Evolutionary conservation across 1,284 basidiomycete species (phyloP), one percentile per base, ranked within the genome.

Genomic region (Waitea zeae): DNA sequence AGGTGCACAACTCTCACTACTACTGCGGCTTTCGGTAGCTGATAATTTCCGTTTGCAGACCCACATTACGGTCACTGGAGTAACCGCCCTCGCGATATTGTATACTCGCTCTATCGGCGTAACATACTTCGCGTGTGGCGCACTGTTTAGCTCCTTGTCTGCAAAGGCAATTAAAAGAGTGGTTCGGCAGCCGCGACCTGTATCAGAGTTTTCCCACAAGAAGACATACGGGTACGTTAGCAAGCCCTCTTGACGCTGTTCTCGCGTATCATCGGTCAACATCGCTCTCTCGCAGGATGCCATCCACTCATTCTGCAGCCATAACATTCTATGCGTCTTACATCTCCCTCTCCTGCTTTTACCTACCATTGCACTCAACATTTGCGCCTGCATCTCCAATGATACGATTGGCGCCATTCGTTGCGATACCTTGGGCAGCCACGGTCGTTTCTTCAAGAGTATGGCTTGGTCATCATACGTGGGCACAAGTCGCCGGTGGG

Each of bases 301-400:
- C 87, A 3, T 84, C 79, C 35, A 90, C 87, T 2, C 87, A 92
- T 50, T 80, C 83, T 3, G 79, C 82, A 3, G 62, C 66, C 1
- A 78, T 84, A 42, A 62, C 67, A 1, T 89, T 70, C 54, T 83
- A 71, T 49, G 70, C 70, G 12, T 58, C 65, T 4, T 89, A 79
- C 48, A 64, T 80, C 27, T 46, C 65, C 14, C 61, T 87, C 7
- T 67, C 74, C 5, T 69, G 65, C 44, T 19, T 56, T 28, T 57
- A 61, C 50, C 57, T 78, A 30, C 67, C 73, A 20, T 28, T 64
- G 36, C 59, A 67, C 55, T 41, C 66, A 50, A 53, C 60, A 35
- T 44, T 72, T 42, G 47, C 56, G 49, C 44, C 55, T 44, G 36
- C 49, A 11, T 34, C 46, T 15, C 38, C 52, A 17, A 53, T 51